Conservation (phyloP, 2,329 filamentous ascomycete genomes). For the Trichoderma semiorbis region DNA sequence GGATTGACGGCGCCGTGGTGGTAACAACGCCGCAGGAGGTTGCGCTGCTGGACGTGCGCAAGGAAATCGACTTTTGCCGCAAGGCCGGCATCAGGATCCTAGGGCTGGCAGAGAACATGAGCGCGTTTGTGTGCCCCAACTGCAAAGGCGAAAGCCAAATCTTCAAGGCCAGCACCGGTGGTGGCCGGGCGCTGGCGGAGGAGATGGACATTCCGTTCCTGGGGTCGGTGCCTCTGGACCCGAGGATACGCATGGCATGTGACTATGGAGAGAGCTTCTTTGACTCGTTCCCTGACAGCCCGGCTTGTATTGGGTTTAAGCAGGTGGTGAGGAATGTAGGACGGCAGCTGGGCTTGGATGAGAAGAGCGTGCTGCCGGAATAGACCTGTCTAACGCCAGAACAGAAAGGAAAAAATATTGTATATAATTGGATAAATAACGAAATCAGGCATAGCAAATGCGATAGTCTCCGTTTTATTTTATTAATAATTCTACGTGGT, state of each 20-base stretch:
- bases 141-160: constrained; percentile 82
- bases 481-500: constrained; percentile 28
- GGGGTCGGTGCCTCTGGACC: constrained; percentile 86
- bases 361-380: constrained; percentile 49
- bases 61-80: constrained; percentile 95
- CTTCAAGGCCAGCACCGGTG: constrained; percentile 87
- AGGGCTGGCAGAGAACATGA: constrained; percentile 97
- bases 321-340: constrained; percentile 73
- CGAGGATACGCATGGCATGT: constrained; percentile 91
- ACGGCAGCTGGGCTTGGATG: constrained; percentile 60
- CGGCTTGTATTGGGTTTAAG: constrained; percentile 78
- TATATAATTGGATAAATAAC: not conserved
- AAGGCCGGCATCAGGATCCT: constrained; percentile 89
- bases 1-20: constrained; percentile 88
- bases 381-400: constrained; percentile 18
- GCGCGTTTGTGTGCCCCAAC: constrained; percentile 90
- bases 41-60: constrained; percentile 83
- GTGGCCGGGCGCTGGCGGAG: constrained; percentile 72
- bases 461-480: not conserved
- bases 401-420: not conserved
- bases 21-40: constrained; percentile 97
- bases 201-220: constrained; percentile 88
- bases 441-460: constrained; percentile 12
- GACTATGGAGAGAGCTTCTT: constrained; percentile 98
- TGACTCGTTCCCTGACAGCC: constrained; percentile 88